Conservation (phyloP, 2,329 filamentous ascomycete species). For the Zasmidium angulare region DNA sequence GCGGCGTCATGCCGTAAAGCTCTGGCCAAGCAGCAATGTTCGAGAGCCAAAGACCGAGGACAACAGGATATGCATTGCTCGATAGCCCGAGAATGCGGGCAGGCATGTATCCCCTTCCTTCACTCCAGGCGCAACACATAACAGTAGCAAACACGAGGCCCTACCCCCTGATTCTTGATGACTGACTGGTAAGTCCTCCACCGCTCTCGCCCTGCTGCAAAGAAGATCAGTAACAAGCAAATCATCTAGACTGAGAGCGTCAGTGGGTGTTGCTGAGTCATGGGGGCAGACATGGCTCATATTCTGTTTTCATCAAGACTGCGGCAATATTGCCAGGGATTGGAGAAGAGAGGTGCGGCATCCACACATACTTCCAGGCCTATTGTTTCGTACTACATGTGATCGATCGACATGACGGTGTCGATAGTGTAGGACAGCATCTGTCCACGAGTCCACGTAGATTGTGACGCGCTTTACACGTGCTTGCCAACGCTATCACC, state of each 20-base stretch:
- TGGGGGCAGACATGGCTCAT: neutral
- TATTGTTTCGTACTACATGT: no score
- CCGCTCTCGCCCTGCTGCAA: neutral
- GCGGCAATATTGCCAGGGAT: neutral
- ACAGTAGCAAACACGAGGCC: neutral
- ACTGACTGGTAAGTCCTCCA: neutral
- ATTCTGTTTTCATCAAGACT: neutral
- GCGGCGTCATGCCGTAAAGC: neutral
- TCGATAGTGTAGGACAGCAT: no score
- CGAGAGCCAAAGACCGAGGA: neutral
- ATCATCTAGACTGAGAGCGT: neutral
- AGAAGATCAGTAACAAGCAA: neutral
- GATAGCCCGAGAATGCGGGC: neutral
- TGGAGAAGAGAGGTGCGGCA: neutral
- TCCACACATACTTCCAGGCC: no score
- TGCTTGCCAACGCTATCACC: no score
- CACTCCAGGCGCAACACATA: no score
- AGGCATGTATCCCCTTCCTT: neutral
- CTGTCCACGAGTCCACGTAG: no score
- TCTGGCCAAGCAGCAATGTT: neutral
- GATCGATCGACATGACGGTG: no score
- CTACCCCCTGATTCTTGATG: neutral
- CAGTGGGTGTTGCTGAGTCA: neutral
- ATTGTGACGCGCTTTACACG: no score
- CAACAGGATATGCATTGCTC: neutral